These are phyloP conservation scores for Penicillium sp. DNA, from an alignment of 2,329 filamentous ascomycete genomes.

Conservation along the genomic window DNA sequence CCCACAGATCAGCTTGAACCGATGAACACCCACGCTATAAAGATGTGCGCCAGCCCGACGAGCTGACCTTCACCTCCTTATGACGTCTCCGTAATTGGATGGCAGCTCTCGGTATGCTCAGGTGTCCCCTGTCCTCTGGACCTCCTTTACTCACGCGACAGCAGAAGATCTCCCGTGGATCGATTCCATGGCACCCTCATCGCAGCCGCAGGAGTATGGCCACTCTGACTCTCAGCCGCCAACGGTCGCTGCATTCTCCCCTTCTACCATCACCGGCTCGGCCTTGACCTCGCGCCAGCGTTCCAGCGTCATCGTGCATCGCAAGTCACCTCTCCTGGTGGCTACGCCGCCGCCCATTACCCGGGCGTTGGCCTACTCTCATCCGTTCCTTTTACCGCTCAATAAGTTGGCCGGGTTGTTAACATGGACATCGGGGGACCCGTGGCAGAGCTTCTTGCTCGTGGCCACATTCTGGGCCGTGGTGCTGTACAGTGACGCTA, in stretches of 20 bases:
- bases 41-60: slow-evolving; percentile 30
- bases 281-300: slow-evolving; percentile 70
- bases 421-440: slow-evolving; percentile 90
- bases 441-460: slow-evolving; percentile 95
- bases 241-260: slow-evolving; percentile 87
- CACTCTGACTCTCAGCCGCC: slow-evolving; percentile 53
- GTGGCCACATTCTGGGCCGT: slow-evolving; percentile 81
- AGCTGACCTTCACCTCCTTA: slow-evolving; percentile 24
- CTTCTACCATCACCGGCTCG: slow-evolving; percentile 69
- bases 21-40: slow-evolving; percentile 18
- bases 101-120: slow-evolving; percentile 50
- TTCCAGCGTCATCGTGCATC: slow-evolving; percentile 91
- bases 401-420: slow-evolving; percentile 81
- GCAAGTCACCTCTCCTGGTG: slow-evolving; percentile 88
- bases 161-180: slow-evolving; percentile 52
- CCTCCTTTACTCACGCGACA: slow-evolving; percentile 24
- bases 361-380: slow-evolving; percentile 88
- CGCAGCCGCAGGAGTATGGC: slow-evolving; percentile 40
- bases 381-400: slow-evolving; percentile 85
- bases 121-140: not conserved
- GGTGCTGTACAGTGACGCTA: slow-evolving; percentile 78
- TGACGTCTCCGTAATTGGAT: slow-evolving; percentile 45
- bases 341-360: slow-evolving; percentile 95
- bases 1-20: slow-evolving; percentile 26
- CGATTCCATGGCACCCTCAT: slow-evolving; percentile 52